phyloP scores from a whole-genome alignment of 2,329 filamentous ascomycete genomes.

The Pseudogymnoascus sp. region DNA sequence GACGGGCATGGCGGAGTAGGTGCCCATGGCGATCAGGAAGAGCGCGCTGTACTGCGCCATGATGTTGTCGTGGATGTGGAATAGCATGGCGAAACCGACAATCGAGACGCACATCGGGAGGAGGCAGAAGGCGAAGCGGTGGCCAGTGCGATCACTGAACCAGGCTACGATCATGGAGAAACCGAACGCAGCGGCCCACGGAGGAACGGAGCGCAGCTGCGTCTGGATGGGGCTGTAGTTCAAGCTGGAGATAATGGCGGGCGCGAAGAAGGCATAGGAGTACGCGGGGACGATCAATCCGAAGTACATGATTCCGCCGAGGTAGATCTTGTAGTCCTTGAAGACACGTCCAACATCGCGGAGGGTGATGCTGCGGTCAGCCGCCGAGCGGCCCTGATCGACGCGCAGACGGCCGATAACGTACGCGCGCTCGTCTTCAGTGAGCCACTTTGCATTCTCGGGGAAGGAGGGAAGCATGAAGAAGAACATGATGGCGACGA shows the following conservation, averaged over 20 bases:
- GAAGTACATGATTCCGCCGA: constrained; percentile 75
- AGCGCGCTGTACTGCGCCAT: constrained; percentile 68
- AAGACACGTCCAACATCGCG: constrained; percentile 49
- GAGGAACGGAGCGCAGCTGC: constrained; percentile 43
- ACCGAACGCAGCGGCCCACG: constrained; percentile 66
- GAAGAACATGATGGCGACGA: constrained; percentile 54
- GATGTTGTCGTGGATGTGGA: constrained; percentile 60
- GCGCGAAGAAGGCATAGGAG: constrained; percentile 69
- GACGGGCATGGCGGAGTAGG: constrained; percentile 84
- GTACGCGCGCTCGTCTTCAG: constrained; percentile 58
- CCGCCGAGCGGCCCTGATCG: constrained; percentile 61
- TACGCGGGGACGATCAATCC: constrained; percentile 72
- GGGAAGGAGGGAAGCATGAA: constrained; percentile 69
- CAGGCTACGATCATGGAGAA: constrained; percentile 70
- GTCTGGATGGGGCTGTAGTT: constrained; percentile 49
- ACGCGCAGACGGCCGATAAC: constrained; percentile 57
- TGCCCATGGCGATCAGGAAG: constrained; percentile 72
- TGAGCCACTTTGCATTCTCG: constrained; percentile 66
- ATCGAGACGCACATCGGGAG: constrained; percentile 62
- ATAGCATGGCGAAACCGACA: constrained; percentile 65
- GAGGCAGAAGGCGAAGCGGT: constrained; percentile 68
- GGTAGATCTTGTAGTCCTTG: constrained; percentile 65
- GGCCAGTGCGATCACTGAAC: constrained; percentile 60
- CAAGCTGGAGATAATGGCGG: constrained; percentile 61
- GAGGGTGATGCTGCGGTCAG: constrained; percentile 51